Evolutionary conservation across 371 early-diverging fungal species (phyloP), one percentile per base, ranked within the genome.

Genomic region (Phascolomyces articulosus): DNA sequence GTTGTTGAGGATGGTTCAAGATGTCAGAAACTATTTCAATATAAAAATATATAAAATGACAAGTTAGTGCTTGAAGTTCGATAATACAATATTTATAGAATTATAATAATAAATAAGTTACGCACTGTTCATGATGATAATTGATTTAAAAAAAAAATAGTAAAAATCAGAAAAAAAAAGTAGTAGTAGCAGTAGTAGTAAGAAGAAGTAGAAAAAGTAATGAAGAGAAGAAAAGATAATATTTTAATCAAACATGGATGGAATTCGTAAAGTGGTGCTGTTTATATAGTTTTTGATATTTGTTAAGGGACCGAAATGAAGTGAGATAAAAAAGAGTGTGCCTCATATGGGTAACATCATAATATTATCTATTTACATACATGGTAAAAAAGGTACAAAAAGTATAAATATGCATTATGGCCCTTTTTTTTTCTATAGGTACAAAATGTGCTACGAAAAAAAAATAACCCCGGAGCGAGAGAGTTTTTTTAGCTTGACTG

Each of bases 111-210:
- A 31, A 59, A 44, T 47, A 34, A 31, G 10, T n/a, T 18, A 68
- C 69, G 58, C 75, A 75, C 79, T 69, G 58, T 78, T 75, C 79
- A 78, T 74, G 55, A 28, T 60, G n/a, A n/a, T n/a, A n/a, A n/a
- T n/a, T n/a, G n/a, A n/a, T n/a, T n/a, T n/a, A n/a, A n/a, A n/a
- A n/a, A n/a, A n/a, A n/a, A n/a, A n/a, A n/a, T n/a, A n/a, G n/a
- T 57, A 53, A n/a, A 16, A 27, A 27, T 26, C 23, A 16, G 23
- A 20, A 59, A 31, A 18, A 18, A 23, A 60, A 24, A 48, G 27
- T 47, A 40, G 58, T 40, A 40, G 34, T 58, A 18, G 23, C 10
- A 48, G 49, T 48, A 56, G 40, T 29, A 40, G 55, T 34, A 55
- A 27, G 18, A 60, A 40, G 34, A 63, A 44, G 47, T 8, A 54